phyloP scores from a whole-genome alignment of 371 early-diverging fungal genomes.

The Rhizopus stolonifer region DNA sequence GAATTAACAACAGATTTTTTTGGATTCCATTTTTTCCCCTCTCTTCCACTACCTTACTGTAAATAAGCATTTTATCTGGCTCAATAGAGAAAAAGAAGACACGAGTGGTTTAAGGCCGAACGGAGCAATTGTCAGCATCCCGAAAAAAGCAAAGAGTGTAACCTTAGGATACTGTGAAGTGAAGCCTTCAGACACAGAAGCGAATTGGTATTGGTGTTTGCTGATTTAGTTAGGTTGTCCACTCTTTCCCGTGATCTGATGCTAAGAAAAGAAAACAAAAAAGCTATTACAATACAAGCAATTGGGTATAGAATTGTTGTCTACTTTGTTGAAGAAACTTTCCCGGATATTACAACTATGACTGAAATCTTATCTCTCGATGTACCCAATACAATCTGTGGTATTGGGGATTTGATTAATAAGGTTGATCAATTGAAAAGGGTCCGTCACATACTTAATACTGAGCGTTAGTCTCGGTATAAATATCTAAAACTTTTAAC shows the following conservation, averaged over 20 bases:
- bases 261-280: slow-evolving; percentile 15
- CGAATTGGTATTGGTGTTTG: slow-evolving; percentile 8
- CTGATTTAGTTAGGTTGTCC: slow-evolving; percentile 10
- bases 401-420: slow-evolving; percentile 15
- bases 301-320: slow-evolving; percentile 9
- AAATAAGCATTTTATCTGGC: slow-evolving; percentile 13
- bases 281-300: slow-evolving; percentile 12
- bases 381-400: slow-evolving; percentile 10
- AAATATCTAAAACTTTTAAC: slow-evolving; percentile 17
- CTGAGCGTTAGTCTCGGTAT: slow-evolving; percentile 10
- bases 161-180: slow-evolving; percentile 11
- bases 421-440: slow-evolving; percentile 16
- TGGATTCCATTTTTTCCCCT: slow-evolving; percentile 7
- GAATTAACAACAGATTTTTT: slow-evolving; percentile 2
- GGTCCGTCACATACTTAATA: slow-evolving; percentile 10
- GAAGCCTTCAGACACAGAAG: slow-evolving; percentile 2
- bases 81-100: slow-evolving; percentile 12
- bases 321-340: slow-evolving; percentile 13
- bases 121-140: slow-evolving; percentile 3
- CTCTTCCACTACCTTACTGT: slow-evolving; percentile 3
- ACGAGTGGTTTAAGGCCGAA: slow-evolving; percentile 1
- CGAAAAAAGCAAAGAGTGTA: slow-evolving; percentile 10
- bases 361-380: slow-evolving; percentile 11
- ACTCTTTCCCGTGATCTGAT: slow-evolving; percentile 14
- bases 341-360: slow-evolving; percentile 13